Conservation (phyloP, 2,329 filamentous ascomycete genomes). For the Penicillium expansum region DNA sequence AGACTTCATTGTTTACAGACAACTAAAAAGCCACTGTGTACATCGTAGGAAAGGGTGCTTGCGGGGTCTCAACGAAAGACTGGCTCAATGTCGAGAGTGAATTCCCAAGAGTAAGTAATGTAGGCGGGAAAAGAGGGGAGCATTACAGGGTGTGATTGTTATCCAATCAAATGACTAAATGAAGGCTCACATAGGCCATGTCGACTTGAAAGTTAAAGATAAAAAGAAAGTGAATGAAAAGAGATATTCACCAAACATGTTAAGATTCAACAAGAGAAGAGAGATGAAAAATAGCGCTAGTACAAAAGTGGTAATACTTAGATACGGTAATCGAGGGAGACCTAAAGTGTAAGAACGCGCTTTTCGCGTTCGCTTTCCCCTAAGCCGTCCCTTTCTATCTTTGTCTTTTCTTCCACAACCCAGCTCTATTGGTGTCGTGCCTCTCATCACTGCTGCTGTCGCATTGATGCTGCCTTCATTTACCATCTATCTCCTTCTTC, state of each 20-base stretch:
- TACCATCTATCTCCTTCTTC: conserved; percentile 5
- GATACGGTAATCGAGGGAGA: conserved; percentile 15
- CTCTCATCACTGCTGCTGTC: not conserved
- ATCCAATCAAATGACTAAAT: not conserved
- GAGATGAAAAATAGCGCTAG: conserved; percentile 9
- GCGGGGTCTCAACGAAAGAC: not conserved
- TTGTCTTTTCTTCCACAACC: conserved; percentile 2
- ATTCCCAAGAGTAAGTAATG: not conserved
- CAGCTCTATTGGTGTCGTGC: not conserved
- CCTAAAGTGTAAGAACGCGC: conserved; percentile 21
- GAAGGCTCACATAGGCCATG: not conserved
- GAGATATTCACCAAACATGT: not conserved
- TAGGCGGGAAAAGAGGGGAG: not conserved
- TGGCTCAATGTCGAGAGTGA: not conserved
- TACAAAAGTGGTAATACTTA: conserved; percentile 22
- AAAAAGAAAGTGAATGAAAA: not conserved
- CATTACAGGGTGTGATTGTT: not conserved
- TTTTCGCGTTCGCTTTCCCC: conserved; percentile 24
- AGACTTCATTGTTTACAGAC: conserved; percentile 1
- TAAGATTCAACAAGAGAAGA: not conserved
- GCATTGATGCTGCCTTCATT: not conserved
- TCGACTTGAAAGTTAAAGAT: not conserved
- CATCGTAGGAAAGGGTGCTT: not conserved
- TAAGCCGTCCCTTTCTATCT: conserved; percentile 1
- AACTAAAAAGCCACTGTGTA: not conserved